These are phyloP conservation scores for Volvariella surrecta DNA, from an alignment of 1,284 basidiomycete genomes.

Conservation along the genomic window DNA sequence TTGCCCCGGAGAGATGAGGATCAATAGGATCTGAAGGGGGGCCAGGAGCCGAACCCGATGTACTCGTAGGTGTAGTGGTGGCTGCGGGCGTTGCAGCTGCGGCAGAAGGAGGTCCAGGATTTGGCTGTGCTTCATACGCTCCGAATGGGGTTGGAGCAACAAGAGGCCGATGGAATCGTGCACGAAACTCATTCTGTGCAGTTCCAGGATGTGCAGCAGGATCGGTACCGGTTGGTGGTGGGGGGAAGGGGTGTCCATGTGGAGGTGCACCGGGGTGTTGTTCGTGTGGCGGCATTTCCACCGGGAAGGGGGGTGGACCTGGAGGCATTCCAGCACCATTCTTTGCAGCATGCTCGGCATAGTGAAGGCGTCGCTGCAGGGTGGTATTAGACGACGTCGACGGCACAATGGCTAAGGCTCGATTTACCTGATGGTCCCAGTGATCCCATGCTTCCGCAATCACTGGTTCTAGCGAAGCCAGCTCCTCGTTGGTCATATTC, in stretches of 20 bases:
- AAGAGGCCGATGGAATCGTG: conserved; percentile 59
- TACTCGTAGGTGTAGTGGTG: conserved; percentile 19
- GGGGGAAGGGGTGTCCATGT: conserved; percentile 15
- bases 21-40: conserved; percentile 35
- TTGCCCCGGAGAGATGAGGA: conserved; percentile 27
- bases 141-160: conserved; percentile 59
- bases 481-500: conserved; percentile 67
- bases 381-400: conserved; percentile 7
- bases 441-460: conserved; percentile 77
- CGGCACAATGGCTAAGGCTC: conserved; percentile 6
- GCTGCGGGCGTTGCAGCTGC: neutral
- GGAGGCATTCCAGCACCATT: conserved; percentile 22
- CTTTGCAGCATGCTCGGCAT: conserved; percentile 46
- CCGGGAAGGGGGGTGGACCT: conserved; percentile 25
- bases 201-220: conserved; percentile 11
- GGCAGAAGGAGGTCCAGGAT: conserved; percentile 16
- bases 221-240: conserved; percentile 16
- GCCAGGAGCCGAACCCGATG: conserved; percentile 27
- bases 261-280: conserved; percentile 13
- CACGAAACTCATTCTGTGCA: conserved; percentile 53
- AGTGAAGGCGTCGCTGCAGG: conserved; percentile 53
- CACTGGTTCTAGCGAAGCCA: conserved; percentile 67
- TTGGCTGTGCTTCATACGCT: conserved; percentile 15
- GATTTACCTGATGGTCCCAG: conserved; percentile 63
- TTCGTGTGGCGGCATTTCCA: conserved; percentile 24